Conservation (phyloP, 139 green algal genomes). For the Pseudopediastrum boryanum region DNA sequence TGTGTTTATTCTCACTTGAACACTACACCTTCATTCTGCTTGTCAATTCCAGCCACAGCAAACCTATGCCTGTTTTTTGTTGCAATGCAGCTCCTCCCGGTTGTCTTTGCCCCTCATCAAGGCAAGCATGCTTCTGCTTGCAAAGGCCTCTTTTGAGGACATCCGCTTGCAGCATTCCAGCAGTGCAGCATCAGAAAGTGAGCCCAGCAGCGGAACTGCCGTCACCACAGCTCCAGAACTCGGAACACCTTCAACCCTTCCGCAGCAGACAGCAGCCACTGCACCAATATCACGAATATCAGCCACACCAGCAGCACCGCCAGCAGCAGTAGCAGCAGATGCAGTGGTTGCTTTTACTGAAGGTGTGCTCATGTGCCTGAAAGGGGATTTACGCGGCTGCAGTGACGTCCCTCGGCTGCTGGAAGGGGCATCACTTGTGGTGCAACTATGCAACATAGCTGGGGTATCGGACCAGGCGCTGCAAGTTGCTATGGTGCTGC, state of each 20-base stretch:
- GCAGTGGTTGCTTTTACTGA: slow-evolving; percentile 32
- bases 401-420: slow-evolving; percentile 71
- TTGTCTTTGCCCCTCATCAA: slow-evolving; percentile 31
- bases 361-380: slow-evolving; percentile 53
- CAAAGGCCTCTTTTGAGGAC: slow-evolving; percentile 8
- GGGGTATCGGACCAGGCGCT: slow-evolving; percentile 48
- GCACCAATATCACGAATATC: background rate
- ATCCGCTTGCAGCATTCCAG: too few species aligned
- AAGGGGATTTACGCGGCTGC: slow-evolving; percentile 59
- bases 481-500: slow-evolving; percentile 40
- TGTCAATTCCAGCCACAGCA: background rate
- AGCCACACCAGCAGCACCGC: background rate
- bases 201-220: too few species aligned
- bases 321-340: slow-evolving; percentile 14
- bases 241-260: too few species aligned
- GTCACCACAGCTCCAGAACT: too few species aligned
- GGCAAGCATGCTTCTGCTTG: slow-evolving; percentile 19
- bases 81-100: slow-evolving; percentile 10
- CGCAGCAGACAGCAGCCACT: too few species aligned
- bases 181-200: too few species aligned
- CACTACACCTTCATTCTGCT: background rate
- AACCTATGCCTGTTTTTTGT: background rate
- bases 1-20: background rate
- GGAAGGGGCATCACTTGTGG: slow-evolving; percentile 54
- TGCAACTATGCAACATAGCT: slow-evolving; percentile 43